Evolutionary conservation across 768 basidiomycete genomes (phyloP).

Genomic region (Sarcomyxa edulis): DNA sequence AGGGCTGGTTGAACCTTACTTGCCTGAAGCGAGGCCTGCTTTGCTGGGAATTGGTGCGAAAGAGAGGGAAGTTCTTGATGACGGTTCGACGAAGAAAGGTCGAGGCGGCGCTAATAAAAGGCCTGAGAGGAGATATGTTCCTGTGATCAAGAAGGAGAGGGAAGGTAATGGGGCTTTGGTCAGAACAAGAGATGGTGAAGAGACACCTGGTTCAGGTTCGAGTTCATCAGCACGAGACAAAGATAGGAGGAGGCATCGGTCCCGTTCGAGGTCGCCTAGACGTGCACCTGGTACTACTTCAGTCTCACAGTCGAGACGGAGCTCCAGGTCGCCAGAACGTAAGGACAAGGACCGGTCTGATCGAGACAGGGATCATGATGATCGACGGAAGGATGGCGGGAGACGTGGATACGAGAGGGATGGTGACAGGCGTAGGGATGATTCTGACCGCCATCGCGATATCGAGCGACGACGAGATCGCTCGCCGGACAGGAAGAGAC

Average conservation of each 20-base stretch:
- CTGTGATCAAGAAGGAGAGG: slow-evolving; percentile 70
- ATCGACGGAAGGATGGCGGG: too few species aligned
- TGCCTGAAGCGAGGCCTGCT: slow-evolving; percentile 79
- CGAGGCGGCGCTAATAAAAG: slow-evolving; percentile 34
- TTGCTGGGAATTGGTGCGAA: slow-evolving; percentile 94
- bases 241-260: slow-evolving; percentile 7
- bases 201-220: too few species aligned
- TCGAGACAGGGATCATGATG: slow-evolving; percentile 23
- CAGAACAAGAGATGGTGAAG: background rate
- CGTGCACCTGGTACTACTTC: slow-evolving; percentile 15
- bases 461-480: too few species aligned
- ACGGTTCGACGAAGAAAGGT: slow-evolving; percentile 52
- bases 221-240: slow-evolving; percentile 8
- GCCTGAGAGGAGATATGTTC: slow-evolving; percentile 77
- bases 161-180: slow-evolving; percentile 19
- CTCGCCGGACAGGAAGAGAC: too few species aligned
- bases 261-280: slow-evolving; percentile 14
- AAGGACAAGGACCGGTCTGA: slow-evolving; percentile 27
- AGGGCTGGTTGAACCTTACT: slow-evolving; percentile 69
- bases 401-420: too few species aligned
- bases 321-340: slow-evolving; percentile 43
- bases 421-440: too few species aligned
- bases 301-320: slow-evolving; percentile 38
- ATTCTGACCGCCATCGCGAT: too few species aligned
- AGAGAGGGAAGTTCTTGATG: slow-evolving; percentile 67